A percentile compares a stretch with the other conserved stretches of the same genome.
Conservation (phyloP, 768 basidiomycete species). For the Psilocybe subaeruginosa region DNA sequence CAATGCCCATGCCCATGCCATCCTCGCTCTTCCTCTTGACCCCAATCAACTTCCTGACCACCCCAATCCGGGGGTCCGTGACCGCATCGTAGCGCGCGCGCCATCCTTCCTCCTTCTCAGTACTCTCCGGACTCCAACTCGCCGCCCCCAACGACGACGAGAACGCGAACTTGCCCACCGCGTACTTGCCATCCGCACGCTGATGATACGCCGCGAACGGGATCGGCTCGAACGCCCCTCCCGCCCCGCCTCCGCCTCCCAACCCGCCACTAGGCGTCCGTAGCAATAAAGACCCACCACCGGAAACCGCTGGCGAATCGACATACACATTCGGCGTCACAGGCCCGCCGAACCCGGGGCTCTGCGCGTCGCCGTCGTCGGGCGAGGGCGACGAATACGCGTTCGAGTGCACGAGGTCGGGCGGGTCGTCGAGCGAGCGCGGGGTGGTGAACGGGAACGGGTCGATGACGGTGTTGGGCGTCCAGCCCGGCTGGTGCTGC, state of each 20-base stretch:
- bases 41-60: conserved; percentile 69
- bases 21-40: conserved; percentile 62
- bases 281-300: too few relatives aligned
- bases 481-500: too few relatives aligned
- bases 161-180: conserved; percentile 65
- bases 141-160: too few relatives aligned
- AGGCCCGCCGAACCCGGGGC: neutral
- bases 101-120: conserved; percentile 47
- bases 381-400: neutral
- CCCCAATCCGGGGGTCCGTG: conserved; percentile 74
- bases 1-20: conserved; percentile 26
- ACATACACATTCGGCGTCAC: conserved; percentile 42
- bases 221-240: conserved; percentile 66
- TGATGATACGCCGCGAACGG: conserved; percentile 70
- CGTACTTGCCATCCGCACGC: conserved; percentile 73
- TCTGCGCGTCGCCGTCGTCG: too few relatives aligned
- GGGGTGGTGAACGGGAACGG: conserved; percentile 19
- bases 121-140: too few relatives aligned
- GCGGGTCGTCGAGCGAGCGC: conserved; percentile 44
- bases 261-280: too few relatives aligned
- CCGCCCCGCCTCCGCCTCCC: neutral
- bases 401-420: conserved; percentile 27
- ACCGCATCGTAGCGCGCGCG: conserved; percentile 53
- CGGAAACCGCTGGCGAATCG: conserved; percentile 14
- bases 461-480: too few relatives aligned